phyloP scores from a whole-genome alignment of 768 basidiomycete species.

The Dacryopinax spathularia region DNA sequence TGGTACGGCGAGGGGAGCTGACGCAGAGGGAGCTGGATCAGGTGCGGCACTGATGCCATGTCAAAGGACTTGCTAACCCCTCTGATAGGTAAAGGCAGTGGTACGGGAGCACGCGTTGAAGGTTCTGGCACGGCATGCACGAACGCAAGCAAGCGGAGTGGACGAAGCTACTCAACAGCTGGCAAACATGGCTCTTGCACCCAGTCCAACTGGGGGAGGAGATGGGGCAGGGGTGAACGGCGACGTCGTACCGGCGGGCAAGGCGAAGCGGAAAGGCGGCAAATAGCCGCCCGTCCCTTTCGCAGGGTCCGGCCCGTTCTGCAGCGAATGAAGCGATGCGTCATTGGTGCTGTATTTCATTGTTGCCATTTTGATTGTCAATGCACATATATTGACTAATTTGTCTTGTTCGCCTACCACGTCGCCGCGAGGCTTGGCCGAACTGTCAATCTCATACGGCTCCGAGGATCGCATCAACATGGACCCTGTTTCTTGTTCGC shows the following conservation, averaged over 20 bases:
- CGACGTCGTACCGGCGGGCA: background rate
- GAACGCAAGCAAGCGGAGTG: background rate
- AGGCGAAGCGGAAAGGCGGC: background rate
- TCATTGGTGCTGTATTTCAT: background rate
- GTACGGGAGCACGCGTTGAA: background rate
- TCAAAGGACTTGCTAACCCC: background rate
- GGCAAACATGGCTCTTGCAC: background rate
- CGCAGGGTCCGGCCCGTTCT: too few species aligned
- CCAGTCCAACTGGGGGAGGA: background rate
- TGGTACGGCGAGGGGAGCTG: background rate
- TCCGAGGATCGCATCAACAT: background rate
- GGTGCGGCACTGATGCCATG: background rate
- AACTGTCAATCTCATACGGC: background rate
- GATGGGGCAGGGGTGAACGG: background rate
- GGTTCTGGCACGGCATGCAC: background rate
- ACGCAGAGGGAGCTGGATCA: background rate
- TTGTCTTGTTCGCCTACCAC: background rate
- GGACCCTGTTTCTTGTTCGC: too few species aligned
- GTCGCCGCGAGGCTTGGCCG: background rate
- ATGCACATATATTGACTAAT: background rate
- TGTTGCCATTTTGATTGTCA: background rate
- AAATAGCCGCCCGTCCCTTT: background rate
- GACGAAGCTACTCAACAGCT: slow-evolving; percentile 1
- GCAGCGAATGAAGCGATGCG: background rate
- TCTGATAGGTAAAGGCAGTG: background rate